These are phyloP conservation scores for Coemansia sp. DNA, from an alignment of 192 early-diverging fungal species.

Conservation along the genomic window DNA sequence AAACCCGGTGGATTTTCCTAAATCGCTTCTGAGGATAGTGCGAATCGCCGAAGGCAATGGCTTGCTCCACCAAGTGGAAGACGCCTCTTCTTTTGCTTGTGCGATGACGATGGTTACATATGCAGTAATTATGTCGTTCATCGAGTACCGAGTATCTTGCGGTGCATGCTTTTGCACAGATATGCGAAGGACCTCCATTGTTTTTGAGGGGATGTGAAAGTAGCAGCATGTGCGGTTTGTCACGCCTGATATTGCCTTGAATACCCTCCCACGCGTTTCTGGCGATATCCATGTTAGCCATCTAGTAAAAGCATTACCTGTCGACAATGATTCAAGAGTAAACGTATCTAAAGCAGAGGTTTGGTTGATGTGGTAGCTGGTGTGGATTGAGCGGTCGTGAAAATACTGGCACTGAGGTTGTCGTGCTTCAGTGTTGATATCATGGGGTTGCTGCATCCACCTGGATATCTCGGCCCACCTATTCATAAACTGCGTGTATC, in stretches of 20 bases:
- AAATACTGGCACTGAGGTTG: neutral
- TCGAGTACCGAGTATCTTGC: neutral
- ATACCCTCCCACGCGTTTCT: neutral
- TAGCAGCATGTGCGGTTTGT: neutral
- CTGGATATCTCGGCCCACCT: neutral
- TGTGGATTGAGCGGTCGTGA: slow-evolving; percentile 4
- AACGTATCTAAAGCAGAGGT: neutral
- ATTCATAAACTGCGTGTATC: neutral
- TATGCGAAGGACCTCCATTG: neutral
- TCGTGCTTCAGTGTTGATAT: neutral
- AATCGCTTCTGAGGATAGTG: neutral
- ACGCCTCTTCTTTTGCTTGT: neutral
- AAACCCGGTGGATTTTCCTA: neutral
- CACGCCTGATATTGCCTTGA: neutral
- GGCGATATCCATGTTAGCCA: neutral
- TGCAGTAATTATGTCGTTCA: neutral
- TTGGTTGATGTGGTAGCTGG: neutral
- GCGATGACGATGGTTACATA: neutral
- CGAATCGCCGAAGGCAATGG: neutral
- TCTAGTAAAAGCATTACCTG: neutral
- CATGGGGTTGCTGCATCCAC: neutral
- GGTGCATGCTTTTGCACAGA: neutral
- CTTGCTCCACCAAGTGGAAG: neutral
- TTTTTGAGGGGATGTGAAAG: neutral
- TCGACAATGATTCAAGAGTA: neutral